These are phyloP conservation scores for Eimeria brunetti DNA, from an alignment of 169 alveolate species.

Conservation along the genomic window DNA sequence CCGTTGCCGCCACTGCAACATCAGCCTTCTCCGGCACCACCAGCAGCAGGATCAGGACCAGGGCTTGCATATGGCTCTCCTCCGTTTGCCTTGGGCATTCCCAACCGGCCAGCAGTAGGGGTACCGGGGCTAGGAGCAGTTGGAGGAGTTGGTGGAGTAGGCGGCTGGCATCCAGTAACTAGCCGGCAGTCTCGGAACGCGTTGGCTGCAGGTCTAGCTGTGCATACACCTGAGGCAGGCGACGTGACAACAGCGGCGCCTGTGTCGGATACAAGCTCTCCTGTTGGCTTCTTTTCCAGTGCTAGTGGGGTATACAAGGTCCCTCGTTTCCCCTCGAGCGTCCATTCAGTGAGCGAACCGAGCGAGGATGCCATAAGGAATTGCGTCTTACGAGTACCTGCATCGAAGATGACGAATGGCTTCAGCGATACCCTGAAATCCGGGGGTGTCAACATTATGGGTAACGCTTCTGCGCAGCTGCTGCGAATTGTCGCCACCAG, in stretches of 20 bases:
- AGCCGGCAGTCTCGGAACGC: conserved; percentile 7
- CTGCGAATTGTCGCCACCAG: conserved; percentile 44
- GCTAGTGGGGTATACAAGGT: conserved; percentile 13
- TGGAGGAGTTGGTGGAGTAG: conserved; percentile 23
- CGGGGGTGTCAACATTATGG: conserved; percentile 20
- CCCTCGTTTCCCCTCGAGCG: conserved; percentile 57
- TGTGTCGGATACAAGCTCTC: conserved; percentile 45
- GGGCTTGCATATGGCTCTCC: neutral
- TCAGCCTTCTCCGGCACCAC: neutral
- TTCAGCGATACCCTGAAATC: conserved; percentile 48
- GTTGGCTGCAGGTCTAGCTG: conserved; percentile 37
- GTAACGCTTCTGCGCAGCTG: neutral
- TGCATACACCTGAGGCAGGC: conserved; percentile 28
- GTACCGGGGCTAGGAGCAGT: neutral
- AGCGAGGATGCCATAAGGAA: conserved; percentile 11
- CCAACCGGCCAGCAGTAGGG: neutral
- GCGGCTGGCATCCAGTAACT: conserved; percentile 2
- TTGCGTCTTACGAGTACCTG: conserved; percentile 29
- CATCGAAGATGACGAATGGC: conserved; percentile 30
- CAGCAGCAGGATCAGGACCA: neutral
- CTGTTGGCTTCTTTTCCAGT: conserved; percentile 45
- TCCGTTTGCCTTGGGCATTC: neutral
- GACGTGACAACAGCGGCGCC: conserved; percentile 25
- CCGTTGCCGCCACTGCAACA: neutral
- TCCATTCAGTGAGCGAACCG: conserved; percentile 10